Evolutionary conservation across 75 land plant genomes (phyloP).

Genomic region (Chamaecyparis obtusa): DNA sequence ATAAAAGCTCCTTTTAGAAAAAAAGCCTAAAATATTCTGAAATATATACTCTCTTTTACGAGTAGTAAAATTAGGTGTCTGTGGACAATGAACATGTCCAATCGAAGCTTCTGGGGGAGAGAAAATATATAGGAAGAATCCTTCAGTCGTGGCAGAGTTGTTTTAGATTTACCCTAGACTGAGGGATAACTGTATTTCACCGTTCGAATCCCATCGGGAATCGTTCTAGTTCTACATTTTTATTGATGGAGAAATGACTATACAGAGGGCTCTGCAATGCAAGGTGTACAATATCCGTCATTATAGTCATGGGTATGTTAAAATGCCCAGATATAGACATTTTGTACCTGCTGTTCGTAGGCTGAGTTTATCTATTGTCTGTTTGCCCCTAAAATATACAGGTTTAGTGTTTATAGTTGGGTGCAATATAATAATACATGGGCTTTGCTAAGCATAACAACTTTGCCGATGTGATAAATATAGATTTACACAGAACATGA

Average conservation of each 20-base stretch:
- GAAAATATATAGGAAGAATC: background rate
- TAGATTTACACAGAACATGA: too few relatives aligned
- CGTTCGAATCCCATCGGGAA: background rate
- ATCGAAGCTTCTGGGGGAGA: background rate
- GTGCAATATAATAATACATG: too few relatives aligned
- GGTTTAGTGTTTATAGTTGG: too few relatives aligned
- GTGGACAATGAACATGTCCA: background rate
- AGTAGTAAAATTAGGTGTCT: background rate
- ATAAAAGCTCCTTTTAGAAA: background rate
- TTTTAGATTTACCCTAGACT: background rate
- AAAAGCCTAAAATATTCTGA: background rate
- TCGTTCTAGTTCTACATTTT: background rate
- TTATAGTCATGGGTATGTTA: too few relatives aligned
- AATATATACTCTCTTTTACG: background rate
- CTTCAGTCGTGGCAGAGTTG: background rate
- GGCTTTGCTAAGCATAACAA: too few relatives aligned
- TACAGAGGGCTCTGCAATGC: background rate
- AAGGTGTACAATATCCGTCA: too few relatives aligned
- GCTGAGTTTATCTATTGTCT: too few relatives aligned
- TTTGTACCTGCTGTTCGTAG: too few relatives aligned
- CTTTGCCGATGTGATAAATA: too few relatives aligned
- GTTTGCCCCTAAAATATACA: too few relatives aligned
- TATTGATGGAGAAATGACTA: background rate
- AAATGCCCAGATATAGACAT: too few relatives aligned
- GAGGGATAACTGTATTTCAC: background rate